Evolutionary conservation across 495 filamentous ascomycete genomes (phyloP).

Genomic region (Penicillium simplicissimum): DNA sequence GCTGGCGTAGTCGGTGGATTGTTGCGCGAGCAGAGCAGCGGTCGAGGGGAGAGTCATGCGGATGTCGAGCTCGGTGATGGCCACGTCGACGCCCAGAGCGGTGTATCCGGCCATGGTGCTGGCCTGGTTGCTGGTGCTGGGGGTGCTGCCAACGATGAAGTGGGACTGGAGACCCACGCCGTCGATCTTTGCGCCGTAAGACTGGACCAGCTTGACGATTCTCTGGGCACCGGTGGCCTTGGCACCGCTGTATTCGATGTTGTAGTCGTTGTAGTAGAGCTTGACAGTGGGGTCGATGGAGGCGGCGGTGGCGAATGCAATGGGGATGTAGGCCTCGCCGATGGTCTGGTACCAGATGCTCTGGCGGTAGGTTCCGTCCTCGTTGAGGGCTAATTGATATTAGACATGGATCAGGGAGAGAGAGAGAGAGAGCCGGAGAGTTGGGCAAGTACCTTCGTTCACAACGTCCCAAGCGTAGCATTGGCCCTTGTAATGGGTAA

Average conservation of each 20-base stretch:
- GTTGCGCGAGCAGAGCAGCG: slow-evolving; percentile 50
- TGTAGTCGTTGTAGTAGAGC: slow-evolving; percentile 72
- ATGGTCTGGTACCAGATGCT: slow-evolving; percentile 46
- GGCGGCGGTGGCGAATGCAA: slow-evolving; percentile 49
- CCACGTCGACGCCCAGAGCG: slow-evolving; percentile 58
- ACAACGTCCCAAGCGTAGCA: slow-evolving; percentile 50
- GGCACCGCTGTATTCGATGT: slow-evolving; percentile 55
- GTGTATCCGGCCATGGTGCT: slow-evolving; percentile 50
- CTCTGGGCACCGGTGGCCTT: slow-evolving; percentile 48
- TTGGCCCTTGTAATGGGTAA: slow-evolving; percentile 56
- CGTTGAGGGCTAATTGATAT: slow-evolving; percentile 36
- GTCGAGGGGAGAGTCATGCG: slow-evolving; percentile 51
- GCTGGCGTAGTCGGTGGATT: slow-evolving; percentile 58
- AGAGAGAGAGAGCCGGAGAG: no score
- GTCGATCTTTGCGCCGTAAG: slow-evolving; percentile 58
- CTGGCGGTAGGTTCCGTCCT: slow-evolving; percentile 47
- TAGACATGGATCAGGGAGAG: neutral
- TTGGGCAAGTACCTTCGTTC: slow-evolving; percentile 36
- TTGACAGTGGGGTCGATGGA: slow-evolving; percentile 50
- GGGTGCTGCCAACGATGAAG: slow-evolving; percentile 55
- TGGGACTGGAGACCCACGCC: slow-evolving; percentile 67
- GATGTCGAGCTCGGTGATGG: slow-evolving; percentile 64
- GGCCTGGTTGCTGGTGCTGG: slow-evolving; percentile 49
- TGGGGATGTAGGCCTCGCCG: slow-evolving; percentile 46
- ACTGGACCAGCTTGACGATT: slow-evolving; percentile 56